Base-by-base conservation (phyloP, 441 rosid genomes). In the Eugenia klotzschiana region DNA sequence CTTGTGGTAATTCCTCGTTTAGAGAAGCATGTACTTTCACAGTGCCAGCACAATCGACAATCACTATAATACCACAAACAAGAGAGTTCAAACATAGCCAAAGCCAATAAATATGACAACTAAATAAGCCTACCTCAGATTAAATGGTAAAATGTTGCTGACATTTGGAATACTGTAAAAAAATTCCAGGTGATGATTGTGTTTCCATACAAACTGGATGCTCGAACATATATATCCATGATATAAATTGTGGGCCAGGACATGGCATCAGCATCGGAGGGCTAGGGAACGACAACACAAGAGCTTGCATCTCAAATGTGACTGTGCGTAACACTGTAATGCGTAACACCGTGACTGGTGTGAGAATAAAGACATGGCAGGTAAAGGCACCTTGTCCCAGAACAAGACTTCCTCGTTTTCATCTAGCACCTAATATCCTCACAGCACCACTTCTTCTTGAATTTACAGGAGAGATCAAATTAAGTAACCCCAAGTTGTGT, bases 351-450 rank as follows among this genome's bases (percentile, higher is more conserved):
- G 6, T 14, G n/a, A 79, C 55, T 5, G 81, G 81, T 25, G 81
- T 79, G 37, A 79, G 81, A 79, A 79, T 79, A 49, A 79, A 79
- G 81, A 79, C 81, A 79, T 79, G 55, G 81, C 81, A 79, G 81
- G 81, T 79, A 25, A 25, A 27, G 54, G 54, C 37, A n/a, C 53
- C 46, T 20, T 4, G 27, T 9, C 25, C 25, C 77, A 69, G 46
- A 20, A 37, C 46, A 33, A 69, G 25, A 13, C 77, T 69, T 69
- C 15, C 77, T 33, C 13, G 46, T 69, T 69, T 4, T 69, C 77
- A 18, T 64, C 46, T 64, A 37, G 11, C 41, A 64, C 77, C 77
- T 64, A n/a, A 26, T 13, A 14, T 49, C 6, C 37, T 79, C 53
- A 29, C 27, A 5, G 54, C 18, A 29, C 12, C 8, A 16, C 74